Evolutionary conservation across 306 rosid genomes (phyloP), one percentile per base, ranked within the genome.

Genomic region (Rosa rugosa): DNA sequence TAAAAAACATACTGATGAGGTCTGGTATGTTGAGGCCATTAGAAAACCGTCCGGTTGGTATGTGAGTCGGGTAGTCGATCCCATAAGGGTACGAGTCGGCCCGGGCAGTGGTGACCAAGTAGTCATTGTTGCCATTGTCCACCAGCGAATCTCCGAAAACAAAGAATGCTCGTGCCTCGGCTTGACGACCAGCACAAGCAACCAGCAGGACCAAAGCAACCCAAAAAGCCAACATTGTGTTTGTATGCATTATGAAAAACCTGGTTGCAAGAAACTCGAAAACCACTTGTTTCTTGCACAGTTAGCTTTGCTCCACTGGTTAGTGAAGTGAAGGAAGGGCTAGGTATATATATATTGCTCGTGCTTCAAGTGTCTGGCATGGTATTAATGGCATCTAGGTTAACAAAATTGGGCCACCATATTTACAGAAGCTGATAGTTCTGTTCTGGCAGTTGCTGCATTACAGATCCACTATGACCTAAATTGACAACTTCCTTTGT

Each of bases 131-230:
- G 47, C 97, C 97, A 73, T 53, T 92, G 62, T 92, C 97, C 23
- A 92, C 97, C 2, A 92, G 83, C 0, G 97, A 92, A 65, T 92
- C 97, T 20, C 97, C 97, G 38, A 92, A 92, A 59, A 92, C 97
- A 41, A 90, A 85, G 87, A 92, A 92, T 3, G 97, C 91, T 23
- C 96, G 86, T 4, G 86, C 97, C 62, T 85, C 94, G 18, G 84
- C 87, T 44, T 76, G 85, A 16, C 0, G 71, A 11, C 83, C 78
- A 17, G 77, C 31, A 45, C 80, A 56, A 56, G 63, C 9, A 10
- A 56, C 63, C 4, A 56, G 63, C 63, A 56, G 31, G 31, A 56
- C 63, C 63, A 56, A 56, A 56, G 63, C 63, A 56, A 56, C 27
- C 63, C 63, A 56, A 56, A 68, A 79, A 25, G 71, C 76, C 41